Percentiles rank a stretch among this genome's conserved stretches.
Evolutionary conservation across 1,284 basidiomycete species (phyloP).

Genomic region (Leccinum pachyderme): DNA sequence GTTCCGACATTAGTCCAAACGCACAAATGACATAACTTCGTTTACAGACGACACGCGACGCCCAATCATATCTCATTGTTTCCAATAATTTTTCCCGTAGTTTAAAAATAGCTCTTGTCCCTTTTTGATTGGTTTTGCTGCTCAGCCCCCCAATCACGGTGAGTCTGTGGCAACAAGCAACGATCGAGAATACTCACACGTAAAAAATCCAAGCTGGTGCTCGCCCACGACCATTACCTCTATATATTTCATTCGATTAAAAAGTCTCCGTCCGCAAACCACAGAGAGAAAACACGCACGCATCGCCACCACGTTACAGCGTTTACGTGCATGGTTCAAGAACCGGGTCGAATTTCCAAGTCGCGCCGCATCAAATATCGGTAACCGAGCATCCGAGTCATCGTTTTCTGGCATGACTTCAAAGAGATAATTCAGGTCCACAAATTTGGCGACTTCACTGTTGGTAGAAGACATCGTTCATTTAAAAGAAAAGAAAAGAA

Average conservation of each 20-base stretch:
- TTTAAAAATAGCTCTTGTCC: slow-evolving; percentile 45
- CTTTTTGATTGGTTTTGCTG: slow-evolving; percentile 35
- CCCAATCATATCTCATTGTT: neutral
- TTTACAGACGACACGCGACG: neutral
- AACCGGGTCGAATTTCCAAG: slow-evolving; percentile 55
- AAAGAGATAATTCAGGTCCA: slow-evolving; percentile 49
- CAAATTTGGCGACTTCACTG: slow-evolving; percentile 32
- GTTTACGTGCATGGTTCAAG: slow-evolving; percentile 45
- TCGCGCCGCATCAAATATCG: slow-evolving; percentile 44
- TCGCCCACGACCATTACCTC: slow-evolving; percentile 44
- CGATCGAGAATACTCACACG: slow-evolving; percentile 35
- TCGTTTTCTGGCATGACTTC: slow-evolving; percentile 27
- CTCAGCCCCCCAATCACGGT: neutral
- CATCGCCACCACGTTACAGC: slow-evolving; percentile 41
- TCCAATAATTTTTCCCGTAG: slow-evolving; percentile 36
- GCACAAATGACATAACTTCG: neutral
- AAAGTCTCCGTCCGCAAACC: neutral
- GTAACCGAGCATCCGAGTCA: slow-evolving; percentile 15
- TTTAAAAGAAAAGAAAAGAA: neutral
- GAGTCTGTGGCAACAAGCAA: neutral
- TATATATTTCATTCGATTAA: slow-evolving; percentile 22
- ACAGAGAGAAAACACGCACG: slow-evolving; percentile 33
- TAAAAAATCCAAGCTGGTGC: slow-evolving; percentile 47
- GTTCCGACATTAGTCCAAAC: neutral
- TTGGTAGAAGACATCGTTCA: neutral